These are phyloP conservation scores for Geotrichum macrosporum DNA, from an alignment of 1,139 yeast species.

Conservation along the genomic window DNA sequence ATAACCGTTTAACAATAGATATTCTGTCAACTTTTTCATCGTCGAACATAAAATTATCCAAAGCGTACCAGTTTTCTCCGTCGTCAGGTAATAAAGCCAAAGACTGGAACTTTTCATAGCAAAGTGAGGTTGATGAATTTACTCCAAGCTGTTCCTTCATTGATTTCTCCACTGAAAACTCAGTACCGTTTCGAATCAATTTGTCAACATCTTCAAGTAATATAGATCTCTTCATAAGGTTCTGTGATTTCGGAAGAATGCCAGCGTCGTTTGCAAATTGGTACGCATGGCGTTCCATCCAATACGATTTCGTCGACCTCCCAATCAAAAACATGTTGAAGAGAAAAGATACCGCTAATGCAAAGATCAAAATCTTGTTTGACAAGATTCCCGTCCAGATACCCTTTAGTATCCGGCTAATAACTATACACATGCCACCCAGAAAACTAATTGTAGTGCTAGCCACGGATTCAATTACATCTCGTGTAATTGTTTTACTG, in stretches of 20 bases:
- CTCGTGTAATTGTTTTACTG: neutral
- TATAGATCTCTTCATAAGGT: slow-evolving; percentile 51
- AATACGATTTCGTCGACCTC: slow-evolving; percentile 53
- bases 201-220: slow-evolving; percentile 62
- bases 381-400: slow-evolving; percentile 4
- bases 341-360: slow-evolving; percentile 44
- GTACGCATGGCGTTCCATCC: slow-evolving; percentile 62
- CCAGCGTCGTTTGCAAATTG: slow-evolving; percentile 42
- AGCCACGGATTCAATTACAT: slow-evolving; percentile 9
- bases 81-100: slow-evolving; percentile 13
- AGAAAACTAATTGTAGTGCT: slow-evolving; percentile 9
- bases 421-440: slow-evolving; percentile 5
- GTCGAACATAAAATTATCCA: neutral
- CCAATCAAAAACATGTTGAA: slow-evolving; percentile 54
- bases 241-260: slow-evolving; percentile 40
- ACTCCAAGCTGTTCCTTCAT: slow-evolving; percentile 4
- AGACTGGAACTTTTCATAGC: slow-evolving; percentile 19
- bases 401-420: neutral
- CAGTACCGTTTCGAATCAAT: slow-evolving; percentile 34
- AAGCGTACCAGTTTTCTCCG: neutral
- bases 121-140: slow-evolving; percentile 13
- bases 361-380: slow-evolving; percentile 27
- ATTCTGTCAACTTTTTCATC: neutral
- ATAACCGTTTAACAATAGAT: neutral
- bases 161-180: slow-evolving; percentile 19